These are phyloP conservation scores for Magnaporthales sp. DNA, from an alignment of 2,329 filamentous ascomycete genomes.

Conservation along the genomic window DNA sequence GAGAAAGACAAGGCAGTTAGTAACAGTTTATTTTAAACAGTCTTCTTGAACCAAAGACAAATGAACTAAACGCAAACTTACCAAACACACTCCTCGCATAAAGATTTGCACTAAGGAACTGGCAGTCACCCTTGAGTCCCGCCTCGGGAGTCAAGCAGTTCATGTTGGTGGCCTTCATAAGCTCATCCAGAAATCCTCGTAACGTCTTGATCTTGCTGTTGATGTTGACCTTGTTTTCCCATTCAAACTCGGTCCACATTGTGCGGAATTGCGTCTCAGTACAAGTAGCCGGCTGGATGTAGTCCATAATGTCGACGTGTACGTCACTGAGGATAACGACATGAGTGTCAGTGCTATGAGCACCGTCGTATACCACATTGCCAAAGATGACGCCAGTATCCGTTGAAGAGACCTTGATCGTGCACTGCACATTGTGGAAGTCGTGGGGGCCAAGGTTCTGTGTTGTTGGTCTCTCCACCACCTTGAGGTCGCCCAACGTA, in stretches of 20 bases:
- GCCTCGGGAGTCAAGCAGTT: conserved; percentile 94
- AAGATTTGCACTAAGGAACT: conserved; percentile 93
- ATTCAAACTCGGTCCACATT: conserved; percentile 99
- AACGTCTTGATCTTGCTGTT: conserved; percentile 92
- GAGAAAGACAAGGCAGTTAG: conserved; percentile 1
- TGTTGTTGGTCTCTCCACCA: conserved; percentile 91
- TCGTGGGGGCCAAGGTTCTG: conserved; percentile 93
- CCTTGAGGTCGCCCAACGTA: conserved; percentile 95
- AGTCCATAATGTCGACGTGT: conserved; percentile 99
- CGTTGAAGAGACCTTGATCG: conserved; percentile 96
- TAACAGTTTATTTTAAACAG: conserved; percentile 14
- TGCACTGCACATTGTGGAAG: conserved; percentile 97
- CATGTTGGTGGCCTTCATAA: conserved; percentile 99
- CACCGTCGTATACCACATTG: conserved; percentile 94
- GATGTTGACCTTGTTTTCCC: conserved; percentile 99
- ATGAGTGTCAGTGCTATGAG: conserved; percentile 85
- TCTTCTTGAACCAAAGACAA: conserved; percentile 7
- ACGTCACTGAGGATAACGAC: conserved; percentile 98
- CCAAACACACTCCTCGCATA: conserved; percentile 97
- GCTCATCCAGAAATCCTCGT: conserved; percentile 81
- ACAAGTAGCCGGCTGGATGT: conserved; percentile 94
- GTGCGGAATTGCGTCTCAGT: conserved; percentile 97
- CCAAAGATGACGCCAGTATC: conserved; percentile 98
- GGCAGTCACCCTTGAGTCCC: conserved; percentile 92
- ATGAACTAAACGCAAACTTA: conserved; percentile 44